Evolutionary conservation across 805 yeast species (phyloP).

Genomic region (Myxozyma geophila): DNA sequence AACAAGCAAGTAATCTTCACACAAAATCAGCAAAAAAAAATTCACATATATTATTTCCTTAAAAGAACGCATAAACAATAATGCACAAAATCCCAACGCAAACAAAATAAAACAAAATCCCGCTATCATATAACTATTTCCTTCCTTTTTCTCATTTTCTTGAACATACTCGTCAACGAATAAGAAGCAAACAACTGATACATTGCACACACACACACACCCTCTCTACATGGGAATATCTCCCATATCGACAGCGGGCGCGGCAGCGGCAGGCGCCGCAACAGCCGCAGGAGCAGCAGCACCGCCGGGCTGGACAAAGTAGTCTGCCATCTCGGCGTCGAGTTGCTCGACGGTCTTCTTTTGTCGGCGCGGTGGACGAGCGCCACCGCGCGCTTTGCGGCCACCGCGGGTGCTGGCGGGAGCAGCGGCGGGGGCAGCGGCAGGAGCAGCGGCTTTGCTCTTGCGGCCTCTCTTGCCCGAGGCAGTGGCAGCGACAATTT

Average conservation of each 20-base stretch:
- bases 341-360: slow-evolving; percentile 87
- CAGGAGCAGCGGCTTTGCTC: slow-evolving; percentile 7
- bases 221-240: slow-evolving; percentile 38
- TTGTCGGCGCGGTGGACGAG: slow-evolving; percentile 45
- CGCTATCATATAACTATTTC: neutral
- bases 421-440: slow-evolving; percentile 37
- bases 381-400: slow-evolving; percentile 27
- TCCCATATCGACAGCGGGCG: slow-evolving; percentile 34
- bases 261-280: slow-evolving; percentile 27
- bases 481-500: slow-evolving; percentile 10
- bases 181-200: neutral
- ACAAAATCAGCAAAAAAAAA: no score
- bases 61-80: no score
- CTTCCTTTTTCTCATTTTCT: neutral
- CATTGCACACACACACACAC: no score
- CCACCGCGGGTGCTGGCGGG: slow-evolving; percentile 40
- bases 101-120: no score
- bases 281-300: slow-evolving; percentile 15
- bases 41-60: no score
- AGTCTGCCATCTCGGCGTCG: slow-evolving; percentile 98
- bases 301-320: slow-evolving; percentile 54
- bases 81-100: no score
- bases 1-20: no score
- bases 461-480: slow-evolving; percentile 10
- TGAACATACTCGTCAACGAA: neutral